Evolutionary conservation across 169 alveolate genomes (phyloP).

Genomic region (Condylostoma magnum): DNA sequence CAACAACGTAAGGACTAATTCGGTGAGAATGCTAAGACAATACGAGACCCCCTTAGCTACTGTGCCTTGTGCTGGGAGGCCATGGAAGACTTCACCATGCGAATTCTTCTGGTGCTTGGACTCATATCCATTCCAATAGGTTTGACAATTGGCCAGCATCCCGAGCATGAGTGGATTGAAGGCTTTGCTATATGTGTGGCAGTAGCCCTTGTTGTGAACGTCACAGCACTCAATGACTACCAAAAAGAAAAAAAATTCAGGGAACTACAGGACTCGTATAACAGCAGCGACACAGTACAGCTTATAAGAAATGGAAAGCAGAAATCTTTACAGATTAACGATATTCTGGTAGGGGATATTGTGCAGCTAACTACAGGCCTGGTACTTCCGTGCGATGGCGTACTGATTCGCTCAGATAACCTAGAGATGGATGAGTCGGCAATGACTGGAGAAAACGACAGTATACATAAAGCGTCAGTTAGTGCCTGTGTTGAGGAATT

Average conservation of each 20-base stretch:
- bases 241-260: slow-evolving; percentile 86
- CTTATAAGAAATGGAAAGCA: slow-evolving; percentile 60
- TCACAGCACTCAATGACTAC: slow-evolving; percentile 83
- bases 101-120: no score
- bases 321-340: slow-evolving; percentile 50
- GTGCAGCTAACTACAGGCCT: slow-evolving; percentile 83
- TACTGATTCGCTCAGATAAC: slow-evolving; percentile 74
- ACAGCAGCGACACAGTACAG: slow-evolving; percentile 48
- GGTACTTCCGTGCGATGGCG: slow-evolving; percentile 75
- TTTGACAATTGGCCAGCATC: no score
- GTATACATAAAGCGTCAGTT: slow-evolving; percentile 53
- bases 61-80: no score
- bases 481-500: background rate
- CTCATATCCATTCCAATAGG: no score
- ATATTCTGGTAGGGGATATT: slow-evolving; percentile 88
- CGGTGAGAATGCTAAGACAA: no score
- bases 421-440: slow-evolving; percentile 83
- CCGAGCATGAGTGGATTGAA: no score
- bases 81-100: no score
- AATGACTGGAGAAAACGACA: slow-evolving; percentile 91
- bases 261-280: slow-evolving; percentile 72
- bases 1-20: no score
- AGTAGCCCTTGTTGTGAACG: slow-evolving; percentile 85
- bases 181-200: no score
- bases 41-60: no score